Percentiles rank a stretch among this genome's conserved stretches.
These are phyloP conservation scores for Delitschia confertaspora DNA, from an alignment of 495 filamentous ascomycete genomes.

Conservation along the genomic window DNA sequence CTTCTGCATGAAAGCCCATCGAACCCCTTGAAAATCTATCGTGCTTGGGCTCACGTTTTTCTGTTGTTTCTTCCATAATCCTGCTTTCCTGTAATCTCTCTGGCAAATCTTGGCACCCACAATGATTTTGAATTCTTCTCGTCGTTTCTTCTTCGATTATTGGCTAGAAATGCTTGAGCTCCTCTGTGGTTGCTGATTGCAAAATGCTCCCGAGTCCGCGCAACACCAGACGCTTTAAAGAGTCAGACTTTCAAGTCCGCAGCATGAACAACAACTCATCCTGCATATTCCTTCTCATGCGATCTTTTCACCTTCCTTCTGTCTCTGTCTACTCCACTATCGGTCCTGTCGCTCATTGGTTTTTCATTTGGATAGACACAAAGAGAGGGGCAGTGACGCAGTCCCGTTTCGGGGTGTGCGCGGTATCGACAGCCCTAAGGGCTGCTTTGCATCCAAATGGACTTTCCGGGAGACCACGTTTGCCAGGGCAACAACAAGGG, in stretches of 20 bases:
- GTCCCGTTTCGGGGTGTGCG: slow-evolving; percentile 4
- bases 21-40: no score
- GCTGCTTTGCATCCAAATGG: slow-evolving; percentile 15
- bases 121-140: slow-evolving; percentile 12
- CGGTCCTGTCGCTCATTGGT: neutral
- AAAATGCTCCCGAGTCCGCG: slow-evolving; percentile 13
- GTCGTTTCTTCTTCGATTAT: slow-evolving; percentile 13
- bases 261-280: slow-evolving; percentile 25
- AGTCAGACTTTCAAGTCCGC: slow-evolving; percentile 6
- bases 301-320: neutral
- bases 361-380: neutral
- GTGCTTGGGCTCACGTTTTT: slow-evolving; percentile 7
- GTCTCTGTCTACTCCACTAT: slow-evolving; percentile 3
- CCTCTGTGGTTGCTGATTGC: slow-evolving; percentile 10
- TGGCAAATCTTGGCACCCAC: slow-evolving; percentile 25
- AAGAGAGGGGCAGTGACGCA: slow-evolving; percentile 11
- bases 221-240: slow-evolving; percentile 2
- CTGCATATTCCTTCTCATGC: slow-evolving; percentile 10
- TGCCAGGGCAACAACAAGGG: slow-evolving; percentile 12
- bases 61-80: slow-evolving; percentile 11
- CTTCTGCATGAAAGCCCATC: slow-evolving; percentile 22
- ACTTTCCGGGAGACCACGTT: slow-evolving; percentile 25
- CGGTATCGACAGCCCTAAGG: slow-evolving; percentile 15
- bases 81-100: slow-evolving; percentile 12
- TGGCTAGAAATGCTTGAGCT: slow-evolving; percentile 11